Evolutionary conservation across 257 asterid species (phyloP), one percentile per base, ranked within the genome.

Genomic region (Primulina tabacum): DNA sequence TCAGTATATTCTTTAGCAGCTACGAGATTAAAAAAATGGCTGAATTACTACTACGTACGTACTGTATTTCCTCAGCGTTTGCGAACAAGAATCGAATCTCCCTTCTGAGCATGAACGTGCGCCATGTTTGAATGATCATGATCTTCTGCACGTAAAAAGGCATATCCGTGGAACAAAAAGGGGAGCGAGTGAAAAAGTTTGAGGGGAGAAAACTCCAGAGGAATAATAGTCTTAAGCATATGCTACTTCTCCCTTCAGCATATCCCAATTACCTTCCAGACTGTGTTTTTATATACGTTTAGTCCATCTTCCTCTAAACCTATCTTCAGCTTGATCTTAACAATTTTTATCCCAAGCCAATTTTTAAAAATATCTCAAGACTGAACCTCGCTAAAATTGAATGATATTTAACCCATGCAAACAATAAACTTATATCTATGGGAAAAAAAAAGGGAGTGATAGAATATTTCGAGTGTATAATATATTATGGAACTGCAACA

Each of bases 81-180:
- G 14, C 18, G 55, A 43, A 43, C 55, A 43, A 43, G 57, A 50
- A 17, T 17, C 57, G 76, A 74, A 76, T 73, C 79, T 47, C 18
- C 55, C 7, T 4, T 47, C 55, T 0, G 57, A 50, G 21, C 57
- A 16, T 50, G 73, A 67, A 43, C 6, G 69, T 28, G 68, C 62
- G 68, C 43, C 61, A 64, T 57, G 62, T 47, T 72, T 53, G 79
- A 57, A 65, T 14, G 57, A 50, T 50, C 35, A 60, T 14, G 17
- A 40, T 34, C 71, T 73, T 37, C 62, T 73, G 62, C 73, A 66
- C 18, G 50, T 37, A 67, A 68, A 78, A 68, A 77, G 74, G 84
- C 79, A 83, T 83, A 83, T 80, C 83, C 88, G 71, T 68, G 62
- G 82, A 78, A 71, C 66, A 62, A 80, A 73, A 70, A 69, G 55